Percentiles rank a stretch among this genome's conserved stretches.
phyloP scores from a whole-genome alignment of 2,329 filamentous ascomycete genomes.

The Geosmithia flava region DNA sequence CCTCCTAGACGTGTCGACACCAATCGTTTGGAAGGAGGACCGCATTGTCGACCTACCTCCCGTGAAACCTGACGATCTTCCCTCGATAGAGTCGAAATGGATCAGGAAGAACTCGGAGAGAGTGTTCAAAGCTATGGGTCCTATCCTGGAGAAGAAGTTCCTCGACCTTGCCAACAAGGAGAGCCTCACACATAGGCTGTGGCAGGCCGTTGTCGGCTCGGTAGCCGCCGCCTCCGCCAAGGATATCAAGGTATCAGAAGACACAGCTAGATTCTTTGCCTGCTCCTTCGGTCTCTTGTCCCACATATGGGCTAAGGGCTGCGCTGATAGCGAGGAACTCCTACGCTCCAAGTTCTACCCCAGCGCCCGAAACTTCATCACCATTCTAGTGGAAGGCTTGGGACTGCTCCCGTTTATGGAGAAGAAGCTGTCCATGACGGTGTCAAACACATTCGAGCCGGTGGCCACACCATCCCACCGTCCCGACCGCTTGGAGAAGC shows the following conservation, averaged over 20 bases:
- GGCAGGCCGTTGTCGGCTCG: constrained; percentile 48
- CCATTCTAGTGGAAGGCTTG: constrained; percentile 35
- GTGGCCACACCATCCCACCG: constrained; percentile 56
- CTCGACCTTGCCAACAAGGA: constrained; percentile 47
- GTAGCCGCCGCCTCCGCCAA: constrained; percentile 61
- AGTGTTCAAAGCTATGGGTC: constrained; percentile 50
- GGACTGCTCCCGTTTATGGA: constrained; percentile 52
- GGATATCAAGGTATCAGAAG: constrained; percentile 78
- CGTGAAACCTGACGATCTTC: constrained; percentile 61
- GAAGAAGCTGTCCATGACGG: constrained; percentile 38
- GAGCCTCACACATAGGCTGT: constrained; percentile 40
- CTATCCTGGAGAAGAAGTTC: constrained; percentile 49
- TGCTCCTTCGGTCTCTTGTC: constrained; percentile 57
- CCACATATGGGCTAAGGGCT: constrained; percentile 45
- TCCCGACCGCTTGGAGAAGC: constrained; percentile 36
- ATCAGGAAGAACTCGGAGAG: constrained; percentile 56
- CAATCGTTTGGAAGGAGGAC: constrained; percentile 61
- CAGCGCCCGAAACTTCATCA: constrained; percentile 37
- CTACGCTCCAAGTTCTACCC: constrained; percentile 38
- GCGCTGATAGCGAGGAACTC: constrained; percentile 27
- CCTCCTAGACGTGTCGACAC: constrained; percentile 49
- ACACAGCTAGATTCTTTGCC: constrained; percentile 71
- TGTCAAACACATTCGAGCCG: constrained; percentile 45
- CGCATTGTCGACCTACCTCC: constrained; percentile 50
- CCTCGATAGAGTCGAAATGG: constrained; percentile 77